phyloP scores from a whole-genome alignment of 106 monocot genomes.

The Dendrobium officinale region DNA sequence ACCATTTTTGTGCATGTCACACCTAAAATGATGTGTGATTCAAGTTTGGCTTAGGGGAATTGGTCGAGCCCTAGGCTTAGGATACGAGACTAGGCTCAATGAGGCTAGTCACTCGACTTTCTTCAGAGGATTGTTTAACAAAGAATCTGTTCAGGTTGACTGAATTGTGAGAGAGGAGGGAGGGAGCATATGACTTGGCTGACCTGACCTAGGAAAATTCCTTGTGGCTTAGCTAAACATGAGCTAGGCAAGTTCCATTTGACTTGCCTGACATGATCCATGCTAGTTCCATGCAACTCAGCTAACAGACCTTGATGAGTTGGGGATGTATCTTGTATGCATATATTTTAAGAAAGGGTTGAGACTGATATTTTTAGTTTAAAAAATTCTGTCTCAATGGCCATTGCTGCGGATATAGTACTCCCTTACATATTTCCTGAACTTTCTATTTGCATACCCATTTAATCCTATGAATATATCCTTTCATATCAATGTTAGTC shows the following conservation, averaged over 20 bases:
- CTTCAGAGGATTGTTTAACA: neutral
- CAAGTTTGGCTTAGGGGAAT: too few relatives aligned
- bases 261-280: neutral
- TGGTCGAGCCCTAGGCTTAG: too few relatives aligned
- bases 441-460: neutral
- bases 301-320: neutral
- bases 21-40: neutral
- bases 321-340: neutral
- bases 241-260: too few relatives aligned
- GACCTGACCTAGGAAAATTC: too few relatives aligned
- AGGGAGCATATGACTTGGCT: neutral
- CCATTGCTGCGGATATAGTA: neutral
- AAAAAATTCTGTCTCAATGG: neutral
- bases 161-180: too few relatives aligned
- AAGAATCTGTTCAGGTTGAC: neutral
- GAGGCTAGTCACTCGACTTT: too few relatives aligned
- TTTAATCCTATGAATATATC: neutral
- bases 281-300: neutral
- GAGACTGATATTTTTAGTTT: neutral
- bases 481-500: neutral
- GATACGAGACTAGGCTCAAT: too few relatives aligned
- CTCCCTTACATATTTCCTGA: neutral
- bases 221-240: too few relatives aligned
- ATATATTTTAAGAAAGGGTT: neutral
- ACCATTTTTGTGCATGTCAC: neutral